These are phyloP conservation scores for Suillus fuscotomentosus DNA, from an alignment of 768 basidiomycete species.

Conservation along the genomic window DNA sequence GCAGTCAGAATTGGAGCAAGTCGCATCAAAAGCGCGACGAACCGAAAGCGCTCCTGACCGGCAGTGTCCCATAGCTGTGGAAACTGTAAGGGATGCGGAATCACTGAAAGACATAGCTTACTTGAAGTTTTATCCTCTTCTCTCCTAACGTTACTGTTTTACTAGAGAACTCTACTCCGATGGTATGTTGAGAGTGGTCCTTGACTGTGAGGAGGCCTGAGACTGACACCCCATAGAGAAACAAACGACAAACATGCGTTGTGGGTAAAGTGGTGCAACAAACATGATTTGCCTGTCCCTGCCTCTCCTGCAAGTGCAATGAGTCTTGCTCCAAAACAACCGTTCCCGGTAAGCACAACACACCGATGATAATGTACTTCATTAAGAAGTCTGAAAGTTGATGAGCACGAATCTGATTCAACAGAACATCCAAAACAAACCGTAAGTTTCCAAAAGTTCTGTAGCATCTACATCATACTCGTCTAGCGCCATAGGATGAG, in stretches of 20 bases:
- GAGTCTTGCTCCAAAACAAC: constrained; percentile 9
- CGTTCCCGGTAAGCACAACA: constrained; percentile 16
- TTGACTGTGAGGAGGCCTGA: constrained; percentile 62
- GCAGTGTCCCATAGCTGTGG: constrained; percentile 95
- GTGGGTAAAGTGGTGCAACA: constrained; percentile 95
- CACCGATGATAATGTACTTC: constrained; percentile 98
- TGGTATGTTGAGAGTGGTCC: constrained; percentile 95
- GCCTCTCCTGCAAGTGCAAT: constrained; percentile 70
- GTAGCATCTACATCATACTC: constrained; percentile 83
- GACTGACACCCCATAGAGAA: constrained; percentile 8
- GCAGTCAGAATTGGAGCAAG: constrained; percentile 15
- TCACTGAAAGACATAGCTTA: constrained; percentile 32
- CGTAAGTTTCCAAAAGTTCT: constrained; percentile 93
- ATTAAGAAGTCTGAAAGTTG: constrained; percentile 85
- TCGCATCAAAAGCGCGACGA: constrained; percentile 15
- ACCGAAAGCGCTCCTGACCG: constrained; percentile 94
- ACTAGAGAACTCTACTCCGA: constrained; percentile 97
- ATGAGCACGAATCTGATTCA: constrained; percentile 15
- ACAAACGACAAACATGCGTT: constrained; percentile 75
- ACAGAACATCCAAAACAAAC: constrained; percentile 38
- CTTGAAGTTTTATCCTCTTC: constrained; percentile 94
- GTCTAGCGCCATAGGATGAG: constrained; percentile 51
- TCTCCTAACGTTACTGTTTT: constrained; percentile 90
- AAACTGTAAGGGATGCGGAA: constrained; percentile 15
- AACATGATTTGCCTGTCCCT: constrained; percentile 95